A percentile compares a stretch with the other conserved stretches of the same genome.
These are phyloP conservation scores for Durio zibethinus DNA, from an alignment of 345 rosid species.

Conservation along the genomic window DNA sequence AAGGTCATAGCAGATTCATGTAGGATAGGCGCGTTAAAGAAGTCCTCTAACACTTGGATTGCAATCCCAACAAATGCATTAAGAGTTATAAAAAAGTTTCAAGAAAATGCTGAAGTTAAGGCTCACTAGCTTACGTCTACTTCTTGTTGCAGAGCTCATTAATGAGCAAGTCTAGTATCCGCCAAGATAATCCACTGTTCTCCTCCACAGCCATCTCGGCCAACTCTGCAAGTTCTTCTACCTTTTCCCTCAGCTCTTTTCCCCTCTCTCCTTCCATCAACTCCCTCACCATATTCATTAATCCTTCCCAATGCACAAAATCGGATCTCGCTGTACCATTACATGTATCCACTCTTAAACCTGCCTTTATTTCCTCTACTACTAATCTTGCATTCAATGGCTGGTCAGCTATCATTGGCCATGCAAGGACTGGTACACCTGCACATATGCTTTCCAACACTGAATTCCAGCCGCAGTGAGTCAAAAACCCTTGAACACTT, in stretches of 20 bases:
- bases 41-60: too few relatives aligned
- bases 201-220: conserved; percentile 51
- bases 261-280: conserved; percentile 71
- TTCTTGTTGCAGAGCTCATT: conserved; percentile 23
- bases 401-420: conserved; percentile 86
- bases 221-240: conserved; percentile 35
- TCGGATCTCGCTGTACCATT: conserved; percentile 36
- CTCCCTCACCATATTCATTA: conserved; percentile 46
- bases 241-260: conserved; percentile 38
- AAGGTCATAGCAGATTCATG: too few relatives aligned
- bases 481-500: conserved; percentile 59
- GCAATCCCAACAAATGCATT: too few relatives aligned
- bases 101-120: too few relatives aligned
- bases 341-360: conserved; percentile 51
- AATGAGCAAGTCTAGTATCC: conserved; percentile 40
- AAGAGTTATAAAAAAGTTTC: too few relatives aligned
- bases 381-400: conserved; percentile 58
- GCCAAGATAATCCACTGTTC: conserved; percentile 64
- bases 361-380: conserved; percentile 58
- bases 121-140: too few relatives aligned
- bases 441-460: conserved; percentile 60
- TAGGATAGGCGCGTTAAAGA: too few relatives aligned
- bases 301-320: conserved; percentile 43
- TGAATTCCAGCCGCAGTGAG: conserved; percentile 94
- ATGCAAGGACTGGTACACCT: conserved; percentile 70